These are phyloP conservation scores for Eutrema yunnanense DNA, from an alignment of 345 rosid species.

Conservation along the genomic window DNA sequence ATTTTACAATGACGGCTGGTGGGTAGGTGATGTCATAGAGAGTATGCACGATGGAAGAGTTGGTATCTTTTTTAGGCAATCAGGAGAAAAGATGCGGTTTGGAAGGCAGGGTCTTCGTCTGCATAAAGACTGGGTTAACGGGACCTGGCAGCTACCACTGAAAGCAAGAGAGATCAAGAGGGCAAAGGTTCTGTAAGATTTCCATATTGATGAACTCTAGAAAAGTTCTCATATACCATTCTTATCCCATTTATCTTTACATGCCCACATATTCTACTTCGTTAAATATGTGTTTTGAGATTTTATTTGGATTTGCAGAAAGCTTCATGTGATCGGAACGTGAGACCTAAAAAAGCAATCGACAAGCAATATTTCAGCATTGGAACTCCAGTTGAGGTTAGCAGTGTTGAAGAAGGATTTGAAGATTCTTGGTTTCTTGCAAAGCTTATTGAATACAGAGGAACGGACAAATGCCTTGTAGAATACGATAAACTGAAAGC, in stretches of 20 bases:
- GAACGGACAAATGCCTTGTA: conserved; percentile 46
- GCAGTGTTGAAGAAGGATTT: conserved; percentile 79
- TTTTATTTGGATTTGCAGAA: conserved; percentile 31
- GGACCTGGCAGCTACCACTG: conserved; percentile 39
- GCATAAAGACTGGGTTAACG: conserved; percentile 58
- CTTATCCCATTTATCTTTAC: not conserved
- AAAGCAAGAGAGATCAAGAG: conserved; percentile 17
- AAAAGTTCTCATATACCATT: not conserved
- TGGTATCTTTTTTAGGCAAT: conserved; percentile 35
- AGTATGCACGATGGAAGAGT: conserved; percentile 28
- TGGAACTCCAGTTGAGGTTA: conserved; percentile 56
- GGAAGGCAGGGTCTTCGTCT: conserved; percentile 46
- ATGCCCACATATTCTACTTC: not conserved
- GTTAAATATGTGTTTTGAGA: not conserved
- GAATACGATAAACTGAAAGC: conserved; percentile 57
- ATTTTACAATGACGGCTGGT: conserved; percentile 64
- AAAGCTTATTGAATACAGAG: conserved; percentile 42
- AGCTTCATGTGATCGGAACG: conserved; percentile 15
- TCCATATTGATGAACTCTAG: not conserved
- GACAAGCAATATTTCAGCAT: conserved; percentile 10
- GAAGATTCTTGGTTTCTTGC: conserved; percentile 84
- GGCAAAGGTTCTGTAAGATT: conserved; percentile 9
- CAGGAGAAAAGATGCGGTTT: conserved; percentile 39
- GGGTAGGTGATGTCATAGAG: conserved; percentile 48
- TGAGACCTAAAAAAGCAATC: conserved; percentile 10